Evolutionary conservation across 2,329 filamentous ascomycete species (phyloP).

Genomic region (Diaporthe eres): DNA sequence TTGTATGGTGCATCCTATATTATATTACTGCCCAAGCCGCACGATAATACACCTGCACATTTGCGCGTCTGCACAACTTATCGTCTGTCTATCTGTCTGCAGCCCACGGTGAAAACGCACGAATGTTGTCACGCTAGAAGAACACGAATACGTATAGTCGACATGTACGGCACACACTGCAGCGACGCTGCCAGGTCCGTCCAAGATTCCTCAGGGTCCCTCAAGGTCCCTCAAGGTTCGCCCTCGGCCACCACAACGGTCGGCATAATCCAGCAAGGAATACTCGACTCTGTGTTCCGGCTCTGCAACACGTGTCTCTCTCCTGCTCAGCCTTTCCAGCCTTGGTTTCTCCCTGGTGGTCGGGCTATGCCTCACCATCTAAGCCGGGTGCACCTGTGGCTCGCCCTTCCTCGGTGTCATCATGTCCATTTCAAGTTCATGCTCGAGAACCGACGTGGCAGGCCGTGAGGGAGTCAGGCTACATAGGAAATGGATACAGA

Average conservation of each 20-base stretch:
- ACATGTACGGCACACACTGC: not conserved
- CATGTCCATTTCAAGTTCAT: constrained; percentile 9
- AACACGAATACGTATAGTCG: too few relatives aligned
- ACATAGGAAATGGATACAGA: not conserved
- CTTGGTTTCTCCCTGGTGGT: not conserved
- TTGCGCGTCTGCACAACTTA: constrained; percentile 3
- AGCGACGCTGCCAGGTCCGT: not conserved
- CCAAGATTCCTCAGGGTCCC: too few relatives aligned
- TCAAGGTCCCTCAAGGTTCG: not conserved
- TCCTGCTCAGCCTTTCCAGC: not conserved
- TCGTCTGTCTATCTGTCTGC: not conserved
- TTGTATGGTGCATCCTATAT: not conserved
- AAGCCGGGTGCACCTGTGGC: not conserved
- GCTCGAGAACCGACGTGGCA: constrained; percentile 17
- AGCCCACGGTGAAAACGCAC: not conserved
- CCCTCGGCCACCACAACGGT: not conserved
- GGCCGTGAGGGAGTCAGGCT: not conserved
- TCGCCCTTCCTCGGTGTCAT: not conserved
- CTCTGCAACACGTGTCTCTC: constrained; percentile 19
- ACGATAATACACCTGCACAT: not conserved
- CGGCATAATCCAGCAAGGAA: constrained; percentile 12
- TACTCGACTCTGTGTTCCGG: not conserved
- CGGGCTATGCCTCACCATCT: not conserved
- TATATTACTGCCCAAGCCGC: constrained; percentile 18
- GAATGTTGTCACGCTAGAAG: not conserved